Conservation (phyloP, 805 yeast species). For the Yamadazyma endophytica region DNA sequence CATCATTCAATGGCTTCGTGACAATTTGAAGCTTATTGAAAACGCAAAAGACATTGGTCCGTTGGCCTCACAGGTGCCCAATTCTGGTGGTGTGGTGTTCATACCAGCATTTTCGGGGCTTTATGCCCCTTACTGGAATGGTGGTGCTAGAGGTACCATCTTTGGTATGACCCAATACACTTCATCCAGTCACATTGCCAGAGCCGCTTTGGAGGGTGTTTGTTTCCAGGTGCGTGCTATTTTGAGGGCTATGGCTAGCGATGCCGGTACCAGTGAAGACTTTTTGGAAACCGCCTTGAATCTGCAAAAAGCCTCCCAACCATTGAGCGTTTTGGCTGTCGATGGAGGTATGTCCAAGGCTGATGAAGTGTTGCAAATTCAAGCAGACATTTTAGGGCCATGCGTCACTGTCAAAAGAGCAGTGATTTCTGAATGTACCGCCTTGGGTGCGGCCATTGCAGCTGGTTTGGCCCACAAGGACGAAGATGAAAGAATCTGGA, state of each 20-base stretch:
- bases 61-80: constrained; percentile 73
- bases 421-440: constrained; percentile 83
- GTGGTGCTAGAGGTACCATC: constrained; percentile 87
- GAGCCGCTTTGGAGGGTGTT: constrained; percentile 94
- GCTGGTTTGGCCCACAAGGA: constrained; percentile 67
- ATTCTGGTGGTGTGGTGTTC: constrained; percentile 88
- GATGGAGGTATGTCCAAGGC: constrained; percentile 97
- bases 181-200: constrained; percentile 85
- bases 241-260: constrained; percentile 82
- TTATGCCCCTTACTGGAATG: constrained; percentile 95
- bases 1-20: constrained; percentile 90
- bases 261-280: constrained; percentile 62
- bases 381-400: constrained; percentile 87
- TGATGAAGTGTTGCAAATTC: constrained; percentile 88
- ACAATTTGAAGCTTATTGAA: constrained; percentile 77
- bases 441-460: constrained; percentile 94
- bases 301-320: constrained; percentile 40
- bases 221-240: constrained; percentile 93
- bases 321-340: constrained; percentile 61
- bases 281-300: constrained; percentile 51
- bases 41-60: constrained; percentile 88
- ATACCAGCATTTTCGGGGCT: constrained; percentile 94
- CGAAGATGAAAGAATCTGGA: constrained; percentile 63
- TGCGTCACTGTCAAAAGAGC: constrained; percentile 80
- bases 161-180: constrained; percentile 92